phyloP scores from a whole-genome alignment of 371 early-diverging fungal genomes.

The Mortierella sp. region DNA sequence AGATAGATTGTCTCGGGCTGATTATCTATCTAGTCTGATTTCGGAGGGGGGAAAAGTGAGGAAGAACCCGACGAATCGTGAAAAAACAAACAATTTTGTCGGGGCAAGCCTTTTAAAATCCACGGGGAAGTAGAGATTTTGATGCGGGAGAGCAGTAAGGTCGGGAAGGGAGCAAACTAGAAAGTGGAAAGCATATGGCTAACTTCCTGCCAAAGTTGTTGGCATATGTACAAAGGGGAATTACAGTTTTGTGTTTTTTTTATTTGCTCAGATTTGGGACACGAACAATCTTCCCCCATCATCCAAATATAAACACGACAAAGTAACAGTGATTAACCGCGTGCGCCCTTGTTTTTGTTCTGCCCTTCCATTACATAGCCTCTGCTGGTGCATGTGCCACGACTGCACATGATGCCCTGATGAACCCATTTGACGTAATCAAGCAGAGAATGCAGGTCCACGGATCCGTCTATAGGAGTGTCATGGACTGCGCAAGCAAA shows the following conservation, averaged over 20 bases:
- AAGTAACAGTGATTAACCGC: not conserved
- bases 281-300: not conserved
- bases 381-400: slow-evolving; percentile 95
- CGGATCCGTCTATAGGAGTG: slow-evolving; percentile 70
- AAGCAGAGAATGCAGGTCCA: slow-evolving; percentile 96
- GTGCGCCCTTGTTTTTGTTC: not conserved
- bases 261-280: not conserved
- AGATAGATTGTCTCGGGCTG: not conserved
- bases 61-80: not conserved
- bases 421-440: slow-evolving; percentile 97
- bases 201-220: not conserved
- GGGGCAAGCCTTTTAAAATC: not conserved
- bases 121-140: not conserved
- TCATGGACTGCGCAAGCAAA: slow-evolving; percentile 74
- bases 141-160: not conserved
- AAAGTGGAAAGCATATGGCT: no score
- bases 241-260: not conserved
- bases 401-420: slow-evolving; percentile 87
- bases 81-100: not conserved
- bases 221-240: not conserved
- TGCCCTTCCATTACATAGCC: slow-evolving; percentile 46
- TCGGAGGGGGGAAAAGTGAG: not conserved
- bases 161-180: not conserved
- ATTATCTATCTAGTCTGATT: not conserved
- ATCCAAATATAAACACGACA: not conserved